A percentile compares a stretch with the other conserved stretches of the same genome.
Conservation (phyloP, 768 basidiomycete species). For the Agaricus subrufescens region DNA sequence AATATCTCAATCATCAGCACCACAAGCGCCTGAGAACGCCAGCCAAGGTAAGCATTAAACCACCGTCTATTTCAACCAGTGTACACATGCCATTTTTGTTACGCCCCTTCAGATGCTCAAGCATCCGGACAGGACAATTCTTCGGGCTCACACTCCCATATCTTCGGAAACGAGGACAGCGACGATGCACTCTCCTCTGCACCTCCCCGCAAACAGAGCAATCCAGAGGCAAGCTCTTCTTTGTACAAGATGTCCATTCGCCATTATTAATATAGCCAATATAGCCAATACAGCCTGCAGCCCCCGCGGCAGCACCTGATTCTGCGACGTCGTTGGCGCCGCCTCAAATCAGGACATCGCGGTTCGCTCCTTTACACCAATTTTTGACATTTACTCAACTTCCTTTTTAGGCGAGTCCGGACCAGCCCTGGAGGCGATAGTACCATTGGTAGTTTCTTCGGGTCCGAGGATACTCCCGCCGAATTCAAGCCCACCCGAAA, state of each 20-base stretch:
- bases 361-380: constrained; percentile 28
- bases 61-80: too few relatives aligned
- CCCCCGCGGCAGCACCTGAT: neutral
- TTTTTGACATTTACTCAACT: neutral
- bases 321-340: neutral
- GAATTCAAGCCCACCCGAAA: constrained; percentile 69
- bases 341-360: constrained; percentile 42
- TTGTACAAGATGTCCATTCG: neutral
- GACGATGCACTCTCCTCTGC: constrained; percentile 59
- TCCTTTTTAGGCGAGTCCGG: constrained; percentile 33
- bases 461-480: constrained; percentile 29
- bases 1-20: constrained; percentile 22
- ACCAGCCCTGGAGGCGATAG: constrained; percentile 41
- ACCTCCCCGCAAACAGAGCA: constrained; percentile 30
- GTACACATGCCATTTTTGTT: too few relatives aligned
- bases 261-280: neutral
- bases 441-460: constrained; percentile 45
- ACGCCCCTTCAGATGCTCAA: constrained; percentile 7
- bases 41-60: too few relatives aligned
- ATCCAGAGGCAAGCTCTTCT: constrained; percentile 10
- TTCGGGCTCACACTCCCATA: constrained; percentile 49
- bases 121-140: constrained; percentile 52
- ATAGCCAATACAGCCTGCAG: neutral
- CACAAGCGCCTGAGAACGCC: constrained; percentile 11
- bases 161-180: constrained; percentile 42